These are phyloP conservation scores for Udeniomyces megalosporus DNA, from an alignment of 768 basidiomycete genomes.

Conservation along the genomic window DNA sequence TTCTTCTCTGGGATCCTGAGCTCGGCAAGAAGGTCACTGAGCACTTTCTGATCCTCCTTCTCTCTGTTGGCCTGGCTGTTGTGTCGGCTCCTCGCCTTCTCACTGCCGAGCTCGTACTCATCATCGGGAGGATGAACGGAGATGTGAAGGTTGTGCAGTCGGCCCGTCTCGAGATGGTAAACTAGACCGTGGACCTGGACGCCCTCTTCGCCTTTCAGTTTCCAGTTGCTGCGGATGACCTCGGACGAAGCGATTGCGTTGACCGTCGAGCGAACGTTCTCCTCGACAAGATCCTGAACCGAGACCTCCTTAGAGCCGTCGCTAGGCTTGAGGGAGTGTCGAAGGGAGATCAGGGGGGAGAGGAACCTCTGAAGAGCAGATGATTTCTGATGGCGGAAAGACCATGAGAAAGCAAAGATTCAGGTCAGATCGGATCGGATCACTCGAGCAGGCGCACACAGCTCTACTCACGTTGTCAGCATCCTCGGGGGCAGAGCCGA, in stretches of 20 bases:
- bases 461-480: constrained; percentile 2
- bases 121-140: background rate
- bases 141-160: constrained; percentile 13
- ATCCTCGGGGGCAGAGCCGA: background rate
- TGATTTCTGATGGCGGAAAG: background rate
- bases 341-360: constrained; percentile 13
- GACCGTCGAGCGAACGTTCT: constrained; percentile 11
- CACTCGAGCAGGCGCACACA: background rate
- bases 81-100: background rate
- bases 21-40: background rate
- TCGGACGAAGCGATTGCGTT: constrained; percentile 4
- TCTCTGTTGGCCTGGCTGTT: background rate
- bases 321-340: constrained; percentile 11
- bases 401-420: no score
- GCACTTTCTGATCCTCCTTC: background rate
- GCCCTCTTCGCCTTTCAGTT: constrained; percentile 6
- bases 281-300: constrained; percentile 13
- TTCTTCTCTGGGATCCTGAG: constrained; percentile 7
- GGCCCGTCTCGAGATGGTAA: constrained; percentile 11
- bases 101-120: background rate
- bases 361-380: constrained; percentile 14
- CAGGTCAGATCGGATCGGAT: background rate
- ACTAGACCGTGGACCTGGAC: constrained; percentile 17
- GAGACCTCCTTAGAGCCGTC: background rate
- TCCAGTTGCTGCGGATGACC: constrained; percentile 11